These are phyloP conservation scores for Hypomyces rosellus DNA, from an alignment of 2,329 filamentous ascomycete genomes.

Conservation along the genomic window DNA sequence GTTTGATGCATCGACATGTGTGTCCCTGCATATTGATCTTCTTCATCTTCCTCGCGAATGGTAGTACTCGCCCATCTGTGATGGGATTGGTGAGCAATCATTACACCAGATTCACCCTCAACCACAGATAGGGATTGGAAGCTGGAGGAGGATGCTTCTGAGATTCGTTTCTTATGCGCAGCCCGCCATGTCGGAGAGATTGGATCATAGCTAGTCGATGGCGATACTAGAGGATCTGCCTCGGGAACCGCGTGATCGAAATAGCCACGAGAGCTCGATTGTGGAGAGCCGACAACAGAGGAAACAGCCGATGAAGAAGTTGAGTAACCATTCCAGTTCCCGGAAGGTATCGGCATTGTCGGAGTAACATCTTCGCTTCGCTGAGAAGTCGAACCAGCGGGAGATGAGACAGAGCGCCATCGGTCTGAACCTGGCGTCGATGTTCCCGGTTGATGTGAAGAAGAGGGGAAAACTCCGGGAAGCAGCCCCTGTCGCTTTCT, in stretches of 20 bases:
- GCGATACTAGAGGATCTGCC: constrained; percentile 72
- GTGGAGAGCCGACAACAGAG: constrained; percentile 76
- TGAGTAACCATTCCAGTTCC: constrained; percentile 46
- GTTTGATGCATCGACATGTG: background rate
- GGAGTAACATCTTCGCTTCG: constrained; percentile 45
- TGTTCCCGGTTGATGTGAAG: constrained; percentile 30
- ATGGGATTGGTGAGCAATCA: constrained; percentile 15
- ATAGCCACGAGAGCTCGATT: constrained; percentile 64
- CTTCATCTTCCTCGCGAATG: constrained; percentile 35
- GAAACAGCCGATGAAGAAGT: constrained; percentile 60
- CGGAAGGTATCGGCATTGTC: constrained; percentile 34
- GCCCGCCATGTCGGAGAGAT: constrained; percentile 53
- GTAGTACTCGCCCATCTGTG: constrained; percentile 22
- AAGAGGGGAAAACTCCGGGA: constrained; percentile 55
- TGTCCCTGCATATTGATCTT: constrained; percentile 16
- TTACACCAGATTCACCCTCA: constrained; percentile 25
- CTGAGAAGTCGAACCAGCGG: constrained; percentile 37
- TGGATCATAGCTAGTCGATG: constrained; percentile 68
- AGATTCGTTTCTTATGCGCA: constrained; percentile 48
- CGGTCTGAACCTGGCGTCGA: constrained; percentile 35
- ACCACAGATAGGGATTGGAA: constrained; percentile 35
- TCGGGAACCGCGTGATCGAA: constrained; percentile 62
- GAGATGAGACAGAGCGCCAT: constrained; percentile 32
- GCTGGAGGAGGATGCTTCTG: constrained; percentile 49
- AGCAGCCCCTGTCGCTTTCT: constrained; percentile 65